Evolutionary conservation across 805 yeast genomes (phyloP), one percentile per base, ranked within the genome.

Genomic region (Suhomyces sp.): DNA sequence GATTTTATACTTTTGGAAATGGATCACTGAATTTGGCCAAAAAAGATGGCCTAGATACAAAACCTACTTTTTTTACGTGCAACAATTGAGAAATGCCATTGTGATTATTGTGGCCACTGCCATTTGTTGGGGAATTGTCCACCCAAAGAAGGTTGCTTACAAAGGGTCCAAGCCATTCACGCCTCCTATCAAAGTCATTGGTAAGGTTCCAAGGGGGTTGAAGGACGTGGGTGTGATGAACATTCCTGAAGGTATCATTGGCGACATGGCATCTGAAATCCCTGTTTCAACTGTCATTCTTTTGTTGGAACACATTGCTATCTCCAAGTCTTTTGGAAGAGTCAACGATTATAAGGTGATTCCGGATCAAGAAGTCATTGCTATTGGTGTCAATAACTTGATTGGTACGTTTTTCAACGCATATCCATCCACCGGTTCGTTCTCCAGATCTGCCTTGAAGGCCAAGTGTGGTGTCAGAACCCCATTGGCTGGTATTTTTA

Each of bases 391-490:
- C 44, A 86, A 94, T 49, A 92, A 92, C 71, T 78, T 92, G 67
- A 78, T 92, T 60, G 97, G 97, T 60, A 89, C 96, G 19, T 89
- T 91, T 65, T 92, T 92, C 81, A 80, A 83, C 63, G 97, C 97
- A 6, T 92, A 92, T 68, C 97, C 97, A 7, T 91, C 96, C 6
- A 92, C 97, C 4, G 97, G 97, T 44, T 92, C 97, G 1, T 92
- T 92, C 69, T 88, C 96, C 17, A 85, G 97, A 76, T 87, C 97
- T 44, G 97, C 97, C 6, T 79, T 92, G 62, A 92, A 93, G 72
- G 86, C 96, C 48, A 92, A 92, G 72, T 92, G 97, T 79, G 96
- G 96, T 66, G 97, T 92, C 44, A 82, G 91, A 65, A 92, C 97
- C 19, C 97, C 97, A 33, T 75, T 92, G 54, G 96, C 97, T 44